phyloP scores from a whole-genome alignment of 192 early-diverging fungal species.

The Coemansia sp. region DNA sequence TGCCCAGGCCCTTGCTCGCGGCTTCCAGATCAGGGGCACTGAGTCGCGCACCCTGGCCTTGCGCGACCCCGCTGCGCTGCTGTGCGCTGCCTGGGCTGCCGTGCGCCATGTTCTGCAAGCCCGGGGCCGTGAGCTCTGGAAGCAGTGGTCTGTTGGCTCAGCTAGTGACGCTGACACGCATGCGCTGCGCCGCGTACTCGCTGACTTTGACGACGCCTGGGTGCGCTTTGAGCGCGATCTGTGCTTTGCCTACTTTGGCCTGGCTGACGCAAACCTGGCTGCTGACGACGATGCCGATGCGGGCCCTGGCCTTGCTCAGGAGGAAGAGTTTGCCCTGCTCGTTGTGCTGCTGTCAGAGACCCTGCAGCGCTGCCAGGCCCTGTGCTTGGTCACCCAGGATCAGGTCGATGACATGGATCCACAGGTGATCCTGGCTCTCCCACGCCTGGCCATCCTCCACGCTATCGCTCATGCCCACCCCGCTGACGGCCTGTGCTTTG shows the following conservation, averaged over 20 bases:
- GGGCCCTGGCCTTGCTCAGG: conserved; percentile 26
- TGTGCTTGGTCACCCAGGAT: conserved; percentile 36
- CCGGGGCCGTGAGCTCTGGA: conserved; percentile 30
- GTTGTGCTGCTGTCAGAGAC: conserved; percentile 68
- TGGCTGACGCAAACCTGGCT: conserved; percentile 44
- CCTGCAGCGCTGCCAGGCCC: conserved; percentile 49
- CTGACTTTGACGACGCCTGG: conserved; percentile 69
- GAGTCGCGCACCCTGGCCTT: conserved; percentile 60
- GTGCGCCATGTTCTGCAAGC: conserved; percentile 57
- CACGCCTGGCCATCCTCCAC: conserved; percentile 61
- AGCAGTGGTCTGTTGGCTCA: conserved; percentile 10
- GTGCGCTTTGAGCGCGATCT: conserved; percentile 68
- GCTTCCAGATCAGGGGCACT: conserved; percentile 71
- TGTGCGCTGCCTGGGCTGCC: conserved; percentile 61
- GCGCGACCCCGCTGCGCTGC: conserved; percentile 54
- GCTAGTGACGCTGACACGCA: neutral
- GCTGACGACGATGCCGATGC: conserved; percentile 29
- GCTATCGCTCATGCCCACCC: conserved; percentile 54
- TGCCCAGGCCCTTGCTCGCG: conserved; percentile 64
- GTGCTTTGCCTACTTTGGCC: conserved; percentile 71
- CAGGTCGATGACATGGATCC: conserved; percentile 64
- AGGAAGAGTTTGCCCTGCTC: conserved; percentile 44
- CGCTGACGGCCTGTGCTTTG: conserved; percentile 60
- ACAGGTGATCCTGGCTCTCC: conserved; percentile 60
- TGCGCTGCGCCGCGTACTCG: conserved; percentile 59